These are phyloP conservation scores for Microascus cirrosus DNA, from an alignment of 2,329 filamentous ascomycete genomes.

Conservation along the genomic window DNA sequence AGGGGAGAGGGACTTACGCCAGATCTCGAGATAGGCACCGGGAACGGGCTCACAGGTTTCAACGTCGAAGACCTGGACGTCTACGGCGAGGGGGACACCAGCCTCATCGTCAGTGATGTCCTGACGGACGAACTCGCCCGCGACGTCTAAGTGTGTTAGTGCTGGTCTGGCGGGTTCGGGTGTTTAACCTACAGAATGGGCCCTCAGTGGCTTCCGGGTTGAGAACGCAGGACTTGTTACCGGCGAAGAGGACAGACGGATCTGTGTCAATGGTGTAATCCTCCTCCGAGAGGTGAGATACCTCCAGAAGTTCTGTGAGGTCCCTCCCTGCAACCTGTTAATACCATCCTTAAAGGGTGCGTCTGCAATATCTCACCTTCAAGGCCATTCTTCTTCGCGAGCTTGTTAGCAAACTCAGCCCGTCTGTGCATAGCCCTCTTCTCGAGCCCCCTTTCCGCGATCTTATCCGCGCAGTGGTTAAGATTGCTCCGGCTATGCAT, in stretches of 20 bases:
- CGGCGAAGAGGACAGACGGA: constrained; percentile 19
- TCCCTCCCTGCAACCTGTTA: not conserved
- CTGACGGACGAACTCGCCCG: constrained; percentile 23
- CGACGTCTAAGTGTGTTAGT: constrained; percentile 14
- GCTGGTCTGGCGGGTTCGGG: not conserved
- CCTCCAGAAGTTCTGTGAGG: constrained; percentile 18
- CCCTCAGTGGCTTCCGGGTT: constrained; percentile 39
- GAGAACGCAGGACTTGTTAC: constrained; percentile 32
- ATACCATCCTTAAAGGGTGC: not conserved
- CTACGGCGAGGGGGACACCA: constrained; percentile 26
- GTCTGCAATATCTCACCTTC: constrained; percentile 4
- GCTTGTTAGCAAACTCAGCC: constrained; percentile 23
- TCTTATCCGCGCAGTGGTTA: constrained; percentile 31
- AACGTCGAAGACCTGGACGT: constrained; percentile 30
- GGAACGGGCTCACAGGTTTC: constrained; percentile 27
- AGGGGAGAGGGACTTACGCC: constrained; percentile 14
- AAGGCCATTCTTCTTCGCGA: constrained; percentile 24
- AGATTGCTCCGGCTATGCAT: constrained; percentile 26
- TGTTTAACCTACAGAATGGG: constrained; percentile 23
- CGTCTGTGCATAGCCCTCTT: constrained; percentile 32
- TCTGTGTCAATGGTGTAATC: constrained; percentile 17
- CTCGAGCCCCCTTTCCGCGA: constrained; percentile 34
- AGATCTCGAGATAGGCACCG: constrained; percentile 27
- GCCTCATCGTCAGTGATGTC: constrained; percentile 27
- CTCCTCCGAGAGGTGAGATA: constrained; percentile 20